These are phyloP conservation scores for Alopecurus myosuroides DNA, from an alignment of 176 grass and related monocot genomes.

Conservation along the genomic window DNA sequence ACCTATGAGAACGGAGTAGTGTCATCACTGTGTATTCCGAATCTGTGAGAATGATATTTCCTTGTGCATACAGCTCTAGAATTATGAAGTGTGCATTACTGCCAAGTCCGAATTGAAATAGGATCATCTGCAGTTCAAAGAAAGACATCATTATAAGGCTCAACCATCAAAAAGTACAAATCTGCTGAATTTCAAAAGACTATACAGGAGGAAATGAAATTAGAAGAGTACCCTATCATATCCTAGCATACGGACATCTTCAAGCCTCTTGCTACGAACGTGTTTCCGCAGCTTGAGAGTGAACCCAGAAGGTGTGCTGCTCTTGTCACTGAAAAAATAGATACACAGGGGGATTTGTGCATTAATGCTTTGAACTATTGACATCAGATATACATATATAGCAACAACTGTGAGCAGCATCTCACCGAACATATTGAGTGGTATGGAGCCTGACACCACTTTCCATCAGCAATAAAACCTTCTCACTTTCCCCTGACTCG, in stretches of 20 bases:
- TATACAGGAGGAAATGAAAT: neutral
- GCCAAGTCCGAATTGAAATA: conserved; percentile 95
- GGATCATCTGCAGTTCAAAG: conserved; percentile 66
- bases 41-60: conserved; percentile 92
- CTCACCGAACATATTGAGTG: conserved; percentile 83
- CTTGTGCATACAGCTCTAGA: conserved; percentile 91
- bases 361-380: conserved; percentile 7
- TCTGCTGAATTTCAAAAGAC: neutral
- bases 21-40: conserved; percentile 91
- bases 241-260: conserved; percentile 95
- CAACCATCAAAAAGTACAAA: conserved; percentile 9
- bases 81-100: conserved; percentile 79
- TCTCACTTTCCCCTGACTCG: conserved; percentile 93
- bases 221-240: conserved; percentile 77
- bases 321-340: conserved; percentile 64
- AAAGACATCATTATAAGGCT: neutral
- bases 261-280: conserved; percentile 81
- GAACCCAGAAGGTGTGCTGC: conserved; percentile 88
- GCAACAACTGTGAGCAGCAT: neutral
- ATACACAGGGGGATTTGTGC: neutral
- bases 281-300: conserved; percentile 95
- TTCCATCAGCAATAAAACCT: conserved; percentile 88
- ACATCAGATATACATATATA: neutral
- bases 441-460: conserved; percentile 91
- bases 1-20: conserved; percentile 96